Evolutionary conservation across 2,329 filamentous ascomycete species (phyloP).

Genomic region (Tricladium varicosporioides): DNA sequence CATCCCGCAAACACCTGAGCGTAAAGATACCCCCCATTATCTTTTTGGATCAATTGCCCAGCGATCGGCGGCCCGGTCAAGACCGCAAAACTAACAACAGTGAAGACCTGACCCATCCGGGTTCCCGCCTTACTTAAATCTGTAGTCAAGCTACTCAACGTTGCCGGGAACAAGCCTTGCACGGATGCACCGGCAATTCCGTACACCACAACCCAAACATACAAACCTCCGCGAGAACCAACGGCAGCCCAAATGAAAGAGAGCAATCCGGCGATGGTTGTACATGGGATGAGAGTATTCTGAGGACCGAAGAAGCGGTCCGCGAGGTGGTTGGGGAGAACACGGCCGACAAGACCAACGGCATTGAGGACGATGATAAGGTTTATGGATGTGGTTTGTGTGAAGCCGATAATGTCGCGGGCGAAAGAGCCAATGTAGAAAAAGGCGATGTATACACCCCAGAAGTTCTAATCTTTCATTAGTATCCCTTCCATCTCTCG

Average conservation of each 20-base stretch:
- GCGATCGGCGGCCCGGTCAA: constrained; percentile 52
- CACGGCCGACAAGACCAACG: constrained; percentile 46
- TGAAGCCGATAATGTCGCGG: constrained; percentile 36
- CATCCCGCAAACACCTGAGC: constrained; percentile 3
- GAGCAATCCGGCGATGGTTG: constrained; percentile 32
- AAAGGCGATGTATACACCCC: constrained; percentile 45
- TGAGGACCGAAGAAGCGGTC: constrained; percentile 50
- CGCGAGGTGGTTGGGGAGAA: constrained; percentile 46
- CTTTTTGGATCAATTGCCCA: not conserved
- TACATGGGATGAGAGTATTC: constrained; percentile 48
- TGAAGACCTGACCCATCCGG: constrained; percentile 56
- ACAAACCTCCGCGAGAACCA: constrained; percentile 40
- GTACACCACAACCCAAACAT: constrained; percentile 50
- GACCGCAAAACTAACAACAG: constrained; percentile 50
- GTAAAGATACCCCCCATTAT: not conserved
- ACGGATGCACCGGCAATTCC: constrained; percentile 49
- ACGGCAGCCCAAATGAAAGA: constrained; percentile 52
- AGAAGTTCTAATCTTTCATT: constrained; percentile 33
- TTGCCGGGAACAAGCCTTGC: constrained; percentile 52
- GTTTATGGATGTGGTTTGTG: constrained; percentile 44
- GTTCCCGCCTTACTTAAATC: constrained; percentile 52
- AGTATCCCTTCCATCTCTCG: not conserved
- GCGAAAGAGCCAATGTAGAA: constrained; percentile 38
- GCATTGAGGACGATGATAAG: constrained; percentile 53
- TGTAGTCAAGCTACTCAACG: constrained; percentile 47